Evolutionary conservation across 495 filamentous ascomycete genomes (phyloP).

Genomic region (Aspergillus cavernicola): DNA sequence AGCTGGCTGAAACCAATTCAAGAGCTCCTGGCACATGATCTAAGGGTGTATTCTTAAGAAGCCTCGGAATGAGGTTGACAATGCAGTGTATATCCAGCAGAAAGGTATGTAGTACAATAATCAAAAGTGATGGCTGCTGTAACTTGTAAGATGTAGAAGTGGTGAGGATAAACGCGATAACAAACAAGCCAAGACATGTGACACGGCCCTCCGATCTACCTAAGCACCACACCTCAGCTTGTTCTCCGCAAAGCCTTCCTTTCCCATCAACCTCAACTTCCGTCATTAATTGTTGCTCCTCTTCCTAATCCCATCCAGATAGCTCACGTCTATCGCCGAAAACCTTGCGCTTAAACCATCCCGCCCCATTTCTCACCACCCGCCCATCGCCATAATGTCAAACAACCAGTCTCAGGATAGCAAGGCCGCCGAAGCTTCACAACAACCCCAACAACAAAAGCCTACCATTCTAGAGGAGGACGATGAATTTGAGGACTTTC

Average conservation of each 20-base stretch:
- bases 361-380: background rate
- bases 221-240: background rate
- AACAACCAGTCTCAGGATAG: constrained; percentile 33
- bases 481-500: constrained; percentile 99
- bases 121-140: too few relatives aligned
- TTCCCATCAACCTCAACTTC: background rate
- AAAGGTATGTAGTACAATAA: too few relatives aligned
- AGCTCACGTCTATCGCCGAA: background rate
- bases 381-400: constrained; percentile 33
- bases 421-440: constrained; percentile 33
- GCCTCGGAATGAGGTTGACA: too few relatives aligned
- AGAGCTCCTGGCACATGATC: too few relatives aligned
- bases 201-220: background rate
- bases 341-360: constrained; percentile 1
- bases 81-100: too few relatives aligned
- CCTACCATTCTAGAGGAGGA: constrained; percentile 83
- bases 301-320: background rate
- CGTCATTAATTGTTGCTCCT: background rate
- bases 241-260: background rate
- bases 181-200: constrained; percentile 2
- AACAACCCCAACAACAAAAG: constrained; percentile 51
- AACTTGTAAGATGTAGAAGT: too few relatives aligned
- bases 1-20: too few relatives aligned
- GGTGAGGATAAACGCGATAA: too few relatives aligned
- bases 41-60: too few relatives aligned